Evolutionary conservation across 257 asterid species (phyloP).

Genomic region (Apocynum venetum): DNA sequence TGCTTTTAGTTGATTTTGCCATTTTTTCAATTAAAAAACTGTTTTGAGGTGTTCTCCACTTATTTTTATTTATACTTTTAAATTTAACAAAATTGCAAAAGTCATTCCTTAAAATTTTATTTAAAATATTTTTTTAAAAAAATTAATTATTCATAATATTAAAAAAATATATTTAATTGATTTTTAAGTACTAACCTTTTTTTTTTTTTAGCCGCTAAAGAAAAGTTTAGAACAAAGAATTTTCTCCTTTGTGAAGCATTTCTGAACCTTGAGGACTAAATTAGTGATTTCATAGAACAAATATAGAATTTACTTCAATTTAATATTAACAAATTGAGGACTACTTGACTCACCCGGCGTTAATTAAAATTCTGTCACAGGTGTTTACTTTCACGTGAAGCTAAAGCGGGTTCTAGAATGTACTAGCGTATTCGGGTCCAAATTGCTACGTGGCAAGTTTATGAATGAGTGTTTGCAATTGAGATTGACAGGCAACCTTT

Average conservation of each 20-base stretch:
- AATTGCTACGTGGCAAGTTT: neutral
- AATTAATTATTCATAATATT: too few relatives aligned
- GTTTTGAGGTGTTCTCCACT: too few relatives aligned
- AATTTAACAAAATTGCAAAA: too few relatives aligned
- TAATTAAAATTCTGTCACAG: neutral
- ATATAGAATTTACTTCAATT: neutral
- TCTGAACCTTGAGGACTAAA: neutral
- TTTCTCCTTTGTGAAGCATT: neutral
- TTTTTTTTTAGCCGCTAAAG: too few relatives aligned
- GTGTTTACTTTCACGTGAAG: neutral
- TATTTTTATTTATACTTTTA: too few relatives aligned
- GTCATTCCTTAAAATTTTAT: too few relatives aligned
- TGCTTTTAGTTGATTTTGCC: too few relatives aligned
- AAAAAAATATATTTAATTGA: too few relatives aligned
- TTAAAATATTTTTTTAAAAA: too few relatives aligned
- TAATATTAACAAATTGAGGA: neutral
- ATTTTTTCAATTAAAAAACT: too few relatives aligned
- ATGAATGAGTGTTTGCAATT: neutral
- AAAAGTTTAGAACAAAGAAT: too few relatives aligned
- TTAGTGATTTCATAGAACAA: neutral
- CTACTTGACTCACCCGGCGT: neutral
- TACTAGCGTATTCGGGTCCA: neutral
- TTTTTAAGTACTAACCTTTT: too few relatives aligned
- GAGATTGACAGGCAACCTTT: neutral
- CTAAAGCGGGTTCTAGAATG: conserved; percentile 17